Percentiles rank a stretch among this genome's conserved stretches.
Evolutionary conservation across 495 filamentous ascomycete genomes (phyloP).

Genomic region (Opeltia flavorubescens): DNA sequence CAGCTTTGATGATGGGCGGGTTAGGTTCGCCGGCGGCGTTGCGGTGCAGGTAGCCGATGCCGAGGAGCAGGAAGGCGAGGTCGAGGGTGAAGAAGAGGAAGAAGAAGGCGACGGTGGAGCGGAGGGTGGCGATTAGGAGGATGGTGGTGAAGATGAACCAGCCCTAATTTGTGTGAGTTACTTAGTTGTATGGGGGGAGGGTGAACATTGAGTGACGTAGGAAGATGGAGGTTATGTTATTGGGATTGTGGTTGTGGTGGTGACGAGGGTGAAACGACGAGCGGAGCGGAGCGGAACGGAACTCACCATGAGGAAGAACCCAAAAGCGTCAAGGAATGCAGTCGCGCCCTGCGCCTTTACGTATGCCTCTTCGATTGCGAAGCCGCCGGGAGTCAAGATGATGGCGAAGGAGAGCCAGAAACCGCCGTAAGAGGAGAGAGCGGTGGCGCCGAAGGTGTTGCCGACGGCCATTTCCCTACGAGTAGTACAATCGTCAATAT

Average conservation of each 20-base stretch:
- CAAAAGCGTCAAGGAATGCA: conserved; percentile 54
- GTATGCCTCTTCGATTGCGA: conserved; percentile 38
- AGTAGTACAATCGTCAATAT: background rate
- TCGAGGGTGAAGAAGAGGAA: conserved; percentile 87
- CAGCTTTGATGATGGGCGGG: conserved; percentile 51
- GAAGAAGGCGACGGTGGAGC: conserved; percentile 95
- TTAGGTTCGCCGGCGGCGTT: conserved; percentile 28
- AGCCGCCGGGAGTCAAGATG: conserved; percentile 69
- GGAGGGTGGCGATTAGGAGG: conserved; percentile 74
- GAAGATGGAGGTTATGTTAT: background rate
- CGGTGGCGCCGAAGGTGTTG: conserved; percentile 96
- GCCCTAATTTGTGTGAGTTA: conserved; percentile 26
- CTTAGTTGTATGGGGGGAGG: background rate
- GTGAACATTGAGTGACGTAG: background rate
- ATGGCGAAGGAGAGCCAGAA: conserved; percentile 94
- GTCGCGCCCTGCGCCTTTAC: conserved; percentile 13
- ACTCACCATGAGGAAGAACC: conserved; percentile 68
- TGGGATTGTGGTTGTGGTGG: background rate
- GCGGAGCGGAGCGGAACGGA: background rate
- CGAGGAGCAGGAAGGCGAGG: conserved; percentile 80
- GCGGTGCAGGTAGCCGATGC: conserved; percentile 51
- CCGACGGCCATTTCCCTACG: conserved; percentile 93
- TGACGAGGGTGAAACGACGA: background rate
- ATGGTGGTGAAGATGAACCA: conserved; percentile 99
- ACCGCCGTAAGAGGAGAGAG: conserved; percentile 89